A percentile compares a stretch with the other conserved stretches of the same genome.
Conservation (phyloP, 1,284 basidiomycete species). For the Apiotrichum brassicae region DNA sequence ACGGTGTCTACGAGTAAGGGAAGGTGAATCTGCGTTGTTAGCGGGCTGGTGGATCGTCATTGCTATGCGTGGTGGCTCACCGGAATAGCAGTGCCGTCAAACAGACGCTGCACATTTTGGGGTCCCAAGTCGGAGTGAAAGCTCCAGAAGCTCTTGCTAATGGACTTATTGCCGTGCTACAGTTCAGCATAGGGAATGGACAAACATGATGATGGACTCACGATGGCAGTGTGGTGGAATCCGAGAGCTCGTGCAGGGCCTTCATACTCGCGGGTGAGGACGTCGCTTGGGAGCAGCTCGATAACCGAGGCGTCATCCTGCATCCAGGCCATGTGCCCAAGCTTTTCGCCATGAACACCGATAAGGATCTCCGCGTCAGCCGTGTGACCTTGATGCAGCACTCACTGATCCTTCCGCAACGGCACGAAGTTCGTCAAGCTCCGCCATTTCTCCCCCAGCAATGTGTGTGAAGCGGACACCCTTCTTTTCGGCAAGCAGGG, state of each 20-base stretch:
- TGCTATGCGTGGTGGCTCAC: too few relatives aligned
- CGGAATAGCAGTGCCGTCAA: too few relatives aligned
- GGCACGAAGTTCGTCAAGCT: not conserved
- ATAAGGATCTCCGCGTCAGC: conserved; percentile 17
- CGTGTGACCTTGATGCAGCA: conserved; percentile 13
- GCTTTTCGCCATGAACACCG: conserved; percentile 22
- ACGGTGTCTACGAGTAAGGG: too few relatives aligned
- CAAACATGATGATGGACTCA: too few relatives aligned
- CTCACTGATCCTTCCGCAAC: not conserved
- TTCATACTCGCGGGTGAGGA: not conserved
- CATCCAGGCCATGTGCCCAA: conserved; percentile 30
- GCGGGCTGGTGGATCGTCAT: too few relatives aligned
- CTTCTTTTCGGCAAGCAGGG: conserved; percentile 6
- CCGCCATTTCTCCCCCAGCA: too few relatives aligned
- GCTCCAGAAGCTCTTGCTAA: too few relatives aligned
- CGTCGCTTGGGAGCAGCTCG: conserved; percentile 9
- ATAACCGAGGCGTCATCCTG: conserved; percentile 17
- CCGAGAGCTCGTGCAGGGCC: conserved; percentile 8
- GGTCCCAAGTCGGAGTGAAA: too few relatives aligned
- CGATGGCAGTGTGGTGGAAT: conserved; percentile 21
- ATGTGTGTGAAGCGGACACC: not conserved
- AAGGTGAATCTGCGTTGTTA: too few relatives aligned
- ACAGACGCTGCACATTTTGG: too few relatives aligned
- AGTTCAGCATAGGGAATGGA: too few relatives aligned
- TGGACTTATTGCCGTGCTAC: too few relatives aligned